phyloP scores from a whole-genome alignment of 2,329 filamentous ascomycete genomes.

The Aureobasidium vineae region DNA sequence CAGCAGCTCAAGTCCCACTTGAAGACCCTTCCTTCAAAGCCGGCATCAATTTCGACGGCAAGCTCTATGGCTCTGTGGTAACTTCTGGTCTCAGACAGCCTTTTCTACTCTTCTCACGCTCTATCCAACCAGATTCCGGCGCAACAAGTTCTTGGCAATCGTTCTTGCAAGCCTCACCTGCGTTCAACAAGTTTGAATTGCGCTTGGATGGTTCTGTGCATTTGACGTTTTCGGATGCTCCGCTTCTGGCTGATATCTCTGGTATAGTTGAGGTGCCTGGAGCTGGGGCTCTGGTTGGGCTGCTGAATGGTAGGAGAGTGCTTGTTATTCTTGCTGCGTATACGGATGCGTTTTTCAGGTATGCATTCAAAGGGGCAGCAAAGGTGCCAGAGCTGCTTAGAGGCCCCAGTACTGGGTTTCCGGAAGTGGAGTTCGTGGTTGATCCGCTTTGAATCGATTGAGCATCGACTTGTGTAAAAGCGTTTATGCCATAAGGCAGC shows the following conservation, averaged over 20 bases:
- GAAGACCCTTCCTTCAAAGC: conserved; percentile 1
- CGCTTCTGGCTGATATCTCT: neutral
- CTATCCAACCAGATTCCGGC: neutral
- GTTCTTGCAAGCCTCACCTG: conserved; percentile 1
- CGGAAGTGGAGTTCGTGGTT: conserved; percentile 2
- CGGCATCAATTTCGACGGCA: conserved; percentile 7
- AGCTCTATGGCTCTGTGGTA: neutral
- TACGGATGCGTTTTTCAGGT: neutral
- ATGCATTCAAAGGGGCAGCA: neutral
- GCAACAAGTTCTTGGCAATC: neutral
- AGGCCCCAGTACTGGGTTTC: neutral
- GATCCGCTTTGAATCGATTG: neutral
- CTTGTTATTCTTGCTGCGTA: conserved; percentile 1
- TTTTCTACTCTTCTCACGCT: neutral
- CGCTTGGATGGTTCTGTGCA: neutral
- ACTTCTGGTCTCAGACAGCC: neutral
- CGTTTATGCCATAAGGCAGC: too few relatives aligned
- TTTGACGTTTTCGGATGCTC: neutral
- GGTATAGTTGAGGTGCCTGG: neutral
- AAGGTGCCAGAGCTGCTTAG: neutral
- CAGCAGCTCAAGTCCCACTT: neutral
- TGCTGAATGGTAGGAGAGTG: neutral
- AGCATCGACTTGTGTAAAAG: too few relatives aligned
- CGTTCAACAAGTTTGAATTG: conserved; percentile 2
- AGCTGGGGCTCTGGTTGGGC: neutral